Evolutionary conservation across 169 alveolate genomes (phyloP), one percentile per base, ranked within the genome.

Genomic region (Babesia caballi): DNA sequence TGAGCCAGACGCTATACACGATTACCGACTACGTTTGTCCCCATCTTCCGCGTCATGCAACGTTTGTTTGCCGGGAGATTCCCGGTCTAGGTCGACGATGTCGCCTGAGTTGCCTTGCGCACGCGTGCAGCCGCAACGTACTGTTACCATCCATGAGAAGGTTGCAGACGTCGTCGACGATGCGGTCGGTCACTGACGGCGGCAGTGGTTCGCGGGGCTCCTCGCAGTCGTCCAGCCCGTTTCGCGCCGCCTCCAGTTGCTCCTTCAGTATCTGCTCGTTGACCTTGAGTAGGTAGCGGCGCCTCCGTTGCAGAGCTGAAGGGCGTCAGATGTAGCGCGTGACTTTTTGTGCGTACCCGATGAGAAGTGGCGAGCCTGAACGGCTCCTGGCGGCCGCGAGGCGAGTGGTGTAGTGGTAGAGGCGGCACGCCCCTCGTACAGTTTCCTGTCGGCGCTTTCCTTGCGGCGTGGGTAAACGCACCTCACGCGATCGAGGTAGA

Each of bases 401-500:
- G 21, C 32, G 27, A 17, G 27, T 0, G 47, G 61, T 4, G 12
- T 14, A 7, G 61, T 12, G 6, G 73, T 32, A 0, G 38, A n/a
- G 9, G 25, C 3, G 14, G 28, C 33, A 23, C 35, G 9, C 44
- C 27, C 50, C 19, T 63, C 61, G 47, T 35, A 63, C 46, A 19
- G 73, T 30, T 27, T 8, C 36, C 73, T 63, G 49, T 0, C 32
- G 15, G 23, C 36, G 5, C 46, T 11, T 36, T 15, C 17, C n/a
- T 36, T 7, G 58, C 61, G 28, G 28, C 40, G 32, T 21, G 17
- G 8, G 4, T 0, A 2, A 5, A 2, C 44, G 0, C 28, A 67
- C 86, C 76, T 67, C 33, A 78, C 21, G 32, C 19, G 36, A 33
- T 78, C 65, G 9, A 52, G 73, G 32, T 81, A 81, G 11, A 81